Evolutionary conservation across 1,284 basidiomycete species (phyloP).

Genomic region (Trametes polyzona): DNA sequence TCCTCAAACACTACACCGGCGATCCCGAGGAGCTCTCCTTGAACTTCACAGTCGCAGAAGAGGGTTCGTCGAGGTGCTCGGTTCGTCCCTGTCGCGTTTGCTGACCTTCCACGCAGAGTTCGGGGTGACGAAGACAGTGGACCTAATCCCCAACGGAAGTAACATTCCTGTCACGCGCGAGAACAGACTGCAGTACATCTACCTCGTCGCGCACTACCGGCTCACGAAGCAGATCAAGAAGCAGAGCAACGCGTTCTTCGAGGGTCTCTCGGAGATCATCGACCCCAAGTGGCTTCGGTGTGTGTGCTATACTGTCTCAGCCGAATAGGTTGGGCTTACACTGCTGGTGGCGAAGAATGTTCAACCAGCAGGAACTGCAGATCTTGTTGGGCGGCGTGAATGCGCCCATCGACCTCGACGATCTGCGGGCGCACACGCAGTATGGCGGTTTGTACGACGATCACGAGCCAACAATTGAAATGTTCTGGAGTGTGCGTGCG

Average conservation of each 20-base stretch:
- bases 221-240: constrained; percentile 87
- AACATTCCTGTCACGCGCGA: constrained; percentile 89
- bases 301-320: constrained; percentile 26
- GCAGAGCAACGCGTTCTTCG: constrained; percentile 87
- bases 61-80: constrained; percentile 56
- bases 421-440: constrained; percentile 74
- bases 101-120: constrained; percentile 63
- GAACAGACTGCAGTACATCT: constrained; percentile 91
- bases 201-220: constrained; percentile 87
- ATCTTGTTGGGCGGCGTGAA: constrained; percentile 86
- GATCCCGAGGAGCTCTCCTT: constrained; percentile 92
- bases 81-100: neutral
- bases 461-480: constrained; percentile 66
- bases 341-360: constrained; percentile 66
- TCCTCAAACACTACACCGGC: constrained; percentile 90
- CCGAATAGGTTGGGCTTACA: neutral
- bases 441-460: constrained; percentile 82
- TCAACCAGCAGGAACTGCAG: constrained; percentile 91
- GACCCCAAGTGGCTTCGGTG: constrained; percentile 88
- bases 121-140: constrained; percentile 77
- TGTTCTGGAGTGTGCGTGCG: constrained; percentile 73
- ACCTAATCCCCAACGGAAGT: constrained; percentile 85
- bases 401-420: constrained; percentile 80
- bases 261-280: constrained; percentile 87
- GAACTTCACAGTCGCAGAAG: constrained; percentile 88